Evolutionary conservation across 306 rosid species (phyloP), one percentile per base, ranked within the genome.

Genomic region (Hippophae gyantsensis): DNA sequence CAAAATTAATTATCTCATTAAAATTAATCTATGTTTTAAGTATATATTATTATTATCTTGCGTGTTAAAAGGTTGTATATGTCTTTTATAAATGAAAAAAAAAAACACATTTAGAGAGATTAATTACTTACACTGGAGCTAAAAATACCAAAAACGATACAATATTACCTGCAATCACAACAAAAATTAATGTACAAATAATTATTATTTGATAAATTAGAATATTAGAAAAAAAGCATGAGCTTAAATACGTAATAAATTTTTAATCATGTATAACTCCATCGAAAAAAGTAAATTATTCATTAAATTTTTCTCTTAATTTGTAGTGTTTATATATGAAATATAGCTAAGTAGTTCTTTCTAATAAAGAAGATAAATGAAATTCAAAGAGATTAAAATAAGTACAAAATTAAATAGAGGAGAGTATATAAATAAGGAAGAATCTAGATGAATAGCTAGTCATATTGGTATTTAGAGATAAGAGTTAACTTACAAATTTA

Each of bases 131-230:
- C 96, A 84, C 43, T 27, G 99, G 96, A 70, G 99, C 90, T 64
- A 92, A 70, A 86, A 72, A 92, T 6, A 92, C 99, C 79, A 92
- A 13, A 85, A 86, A 61, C 32, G 99, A 92, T 42, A 92, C 64
- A 38, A 88, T 64, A 56, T 92, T 88, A 27, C 99, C 96, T 90
- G 61, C 10, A 73, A 67, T 50, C 42, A 64, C 12, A 23, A 9
- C 50, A 56, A 9, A 26, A 44, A 14, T 52, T 8, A 14, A 53
- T 63, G 58, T 42, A 6, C 27, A 47, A 9, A 7, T 52, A 55
- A 46, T 27, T 52, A 10, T 12, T 6, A 48, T 10, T 3, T 12
- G 10, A 32, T 49, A 52, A 10, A 5, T 44, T 26, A 10, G 25
- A 58, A 11, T 7, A 23, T 42, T 58, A 18, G 10, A 18, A 49